Conservation (phyloP, 177 flowering plant species). For the Tripterygium wilfordii region DNA sequence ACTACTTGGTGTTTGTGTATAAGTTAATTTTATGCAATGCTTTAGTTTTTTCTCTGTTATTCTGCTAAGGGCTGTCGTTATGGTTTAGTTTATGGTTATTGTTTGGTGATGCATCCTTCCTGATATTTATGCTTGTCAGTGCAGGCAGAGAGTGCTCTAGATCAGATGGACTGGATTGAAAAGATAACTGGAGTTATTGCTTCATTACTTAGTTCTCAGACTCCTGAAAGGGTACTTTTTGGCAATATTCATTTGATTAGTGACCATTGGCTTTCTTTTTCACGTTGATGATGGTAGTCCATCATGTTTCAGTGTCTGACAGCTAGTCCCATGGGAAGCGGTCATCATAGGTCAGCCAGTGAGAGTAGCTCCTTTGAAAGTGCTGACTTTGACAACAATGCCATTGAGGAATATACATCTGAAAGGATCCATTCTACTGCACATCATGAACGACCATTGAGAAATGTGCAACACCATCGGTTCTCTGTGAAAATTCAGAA, state of each 20-base stretch:
- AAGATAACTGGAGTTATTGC: conserved; percentile 98
- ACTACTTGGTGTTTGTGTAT: conserved; percentile 5
- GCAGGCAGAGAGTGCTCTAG: conserved; percentile 95
- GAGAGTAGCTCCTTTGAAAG: conserved; percentile 90
- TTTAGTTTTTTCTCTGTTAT: background rate
- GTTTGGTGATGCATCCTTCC: conserved; percentile 3
- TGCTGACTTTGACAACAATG: conserved; percentile 55
- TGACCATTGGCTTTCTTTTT: background rate
- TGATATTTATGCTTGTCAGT: conserved; percentile 23
- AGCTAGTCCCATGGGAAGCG: conserved; percentile 49
- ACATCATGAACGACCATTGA: conserved; percentile 46
- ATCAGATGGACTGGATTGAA: conserved; percentile 99
- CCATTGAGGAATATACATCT: conserved; percentile 47
- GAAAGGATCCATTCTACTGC: conserved; percentile 45
- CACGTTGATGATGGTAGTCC: conserved; percentile 11
- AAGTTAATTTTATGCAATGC: background rate
- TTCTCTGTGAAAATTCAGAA: conserved; percentile 51
- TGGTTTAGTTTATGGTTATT: background rate
- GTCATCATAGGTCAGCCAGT: conserved; percentile 55
- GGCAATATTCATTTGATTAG: background rate
- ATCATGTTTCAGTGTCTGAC: conserved; percentile 44
- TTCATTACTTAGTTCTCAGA: conserved; percentile 82
- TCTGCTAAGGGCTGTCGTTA: background rate
- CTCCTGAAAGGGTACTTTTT: conserved; percentile 73
- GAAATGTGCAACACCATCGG: conserved; percentile 52